phyloP scores from a whole-genome alignment of 108 stramenopile genomes.

The Cyclostephanos invisitatus region DNA sequence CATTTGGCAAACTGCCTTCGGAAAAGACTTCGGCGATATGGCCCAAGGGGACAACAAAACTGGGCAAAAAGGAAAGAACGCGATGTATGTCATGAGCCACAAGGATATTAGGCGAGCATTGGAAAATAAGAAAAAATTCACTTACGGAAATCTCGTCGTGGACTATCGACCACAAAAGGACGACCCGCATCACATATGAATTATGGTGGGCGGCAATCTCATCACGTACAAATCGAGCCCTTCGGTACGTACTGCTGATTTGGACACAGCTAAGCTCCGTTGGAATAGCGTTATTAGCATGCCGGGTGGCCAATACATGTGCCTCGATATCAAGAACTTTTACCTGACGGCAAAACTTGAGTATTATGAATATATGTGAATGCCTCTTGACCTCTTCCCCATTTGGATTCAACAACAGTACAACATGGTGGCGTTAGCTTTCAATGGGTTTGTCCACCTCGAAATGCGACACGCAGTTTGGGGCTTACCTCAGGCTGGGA shows the following conservation, averaged over 20 bases:
- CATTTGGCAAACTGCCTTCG: not conserved
- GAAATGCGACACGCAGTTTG: not conserved
- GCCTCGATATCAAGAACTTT: not conserved
- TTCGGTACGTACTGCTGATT: slow-evolving; percentile 22
- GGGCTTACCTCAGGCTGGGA: not conserved
- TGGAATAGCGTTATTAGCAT: slow-evolving; percentile 49
- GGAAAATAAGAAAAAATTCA: not conserved
- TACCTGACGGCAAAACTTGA: not conserved
- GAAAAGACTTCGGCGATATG: not conserved
- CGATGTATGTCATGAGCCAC: not conserved
- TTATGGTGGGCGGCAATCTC: slow-evolving; percentile 47
- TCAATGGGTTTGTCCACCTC: not conserved
- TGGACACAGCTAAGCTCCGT: slow-evolving; percentile 38
- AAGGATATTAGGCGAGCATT: not conserved
- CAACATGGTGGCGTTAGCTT: not conserved
- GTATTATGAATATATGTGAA: not conserved
- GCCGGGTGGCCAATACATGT: not conserved
- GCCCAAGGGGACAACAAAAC: not conserved
- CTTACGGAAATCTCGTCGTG: not conserved
- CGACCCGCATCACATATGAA: not conserved
- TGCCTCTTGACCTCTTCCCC: not conserved
- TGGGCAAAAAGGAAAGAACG: not conserved
- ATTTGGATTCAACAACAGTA: not conserved
- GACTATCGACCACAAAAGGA: not conserved
- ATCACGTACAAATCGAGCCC: slow-evolving; percentile 18